These are phyloP conservation scores for Fraxinus greggii DNA, from an alignment of 305 asterid genomes.

Conservation along the genomic window DNA sequence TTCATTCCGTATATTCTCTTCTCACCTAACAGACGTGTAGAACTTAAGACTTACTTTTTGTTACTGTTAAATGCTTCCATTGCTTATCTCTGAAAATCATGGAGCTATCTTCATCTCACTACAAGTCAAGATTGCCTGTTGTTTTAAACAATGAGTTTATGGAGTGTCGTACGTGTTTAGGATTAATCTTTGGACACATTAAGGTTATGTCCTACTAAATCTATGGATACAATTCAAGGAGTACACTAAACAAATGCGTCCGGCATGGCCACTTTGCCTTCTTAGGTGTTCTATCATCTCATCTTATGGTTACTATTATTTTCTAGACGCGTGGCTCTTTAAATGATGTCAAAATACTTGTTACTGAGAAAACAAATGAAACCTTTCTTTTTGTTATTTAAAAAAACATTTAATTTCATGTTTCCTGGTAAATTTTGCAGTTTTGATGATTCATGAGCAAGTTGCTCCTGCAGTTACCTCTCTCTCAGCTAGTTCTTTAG, in stretches of 20 bases:
- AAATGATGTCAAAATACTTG: neutral
- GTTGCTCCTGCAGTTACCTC: conserved; percentile 48
- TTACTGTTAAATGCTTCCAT: neutral
- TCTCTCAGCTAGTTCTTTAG: conserved; percentile 45
- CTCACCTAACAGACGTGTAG: neutral
- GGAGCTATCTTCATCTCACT: neutral
- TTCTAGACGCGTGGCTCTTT: neutral
- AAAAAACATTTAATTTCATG: conserved; percentile 5
- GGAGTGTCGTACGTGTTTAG: neutral
- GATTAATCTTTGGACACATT: neutral
- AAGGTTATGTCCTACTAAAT: neutral
- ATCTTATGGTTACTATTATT: neutral
- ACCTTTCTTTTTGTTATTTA: neutral
- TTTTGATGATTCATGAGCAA: conserved; percentile 65
- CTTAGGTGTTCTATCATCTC: neutral
- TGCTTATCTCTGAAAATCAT: neutral
- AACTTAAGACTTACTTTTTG: neutral
- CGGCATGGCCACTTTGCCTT: neutral
- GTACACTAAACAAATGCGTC: neutral
- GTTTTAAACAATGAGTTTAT: neutral
- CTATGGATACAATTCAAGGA: neutral
- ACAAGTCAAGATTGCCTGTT: neutral
- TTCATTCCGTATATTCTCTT: neutral
- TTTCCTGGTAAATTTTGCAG: conserved; percentile 44
- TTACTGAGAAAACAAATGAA: neutral